Evolutionary conservation across 352 stramenopile species (phyloP), one percentile per base, ranked within the genome.

Genomic region (Globisporangium ultimum): DNA sequence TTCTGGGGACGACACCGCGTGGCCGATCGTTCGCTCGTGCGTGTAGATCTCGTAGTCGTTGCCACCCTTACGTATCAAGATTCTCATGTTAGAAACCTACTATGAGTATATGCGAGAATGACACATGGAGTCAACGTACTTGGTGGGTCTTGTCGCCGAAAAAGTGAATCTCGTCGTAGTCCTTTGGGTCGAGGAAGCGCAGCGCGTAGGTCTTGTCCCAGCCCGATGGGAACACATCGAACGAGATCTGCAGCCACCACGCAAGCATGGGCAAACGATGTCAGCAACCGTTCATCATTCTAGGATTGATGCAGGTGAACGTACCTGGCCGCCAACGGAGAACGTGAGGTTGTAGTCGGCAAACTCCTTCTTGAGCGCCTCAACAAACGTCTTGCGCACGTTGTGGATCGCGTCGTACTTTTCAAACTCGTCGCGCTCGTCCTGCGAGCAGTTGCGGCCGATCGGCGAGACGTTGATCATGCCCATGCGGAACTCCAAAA

Each of bases 181-280:
- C 96, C 54, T 80, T 90, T 13, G 88, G 76, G 55, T 88, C 77
- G 38, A 97, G 68, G 78, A 96, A 99, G 53, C 91, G 86, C 50
- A 99, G 87, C 74, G 96, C 98, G 72, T 98, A 99, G 1, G 97
- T 99, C 87, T 99, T 99, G 81, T 99, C 97, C 97, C 97, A 99
- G 28, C 97, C 97, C 58, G 84, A 58, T 1, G 97, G 97, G 78
- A 99, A 99, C 28, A 98, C 84, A 77, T 99, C 97, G 70, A 99
- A 99, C 14, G 93, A 98, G 71, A 99, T 99, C 87, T 80, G 24
- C 24, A 53, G 8, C n/a, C 21, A 24, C n/a, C n/a, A n/a, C n/a
- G n/a, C 32, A 40, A n/a, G 28, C 0, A 48, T 49, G 2, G 17
- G 97, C 41, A 32, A 43, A 15, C 20, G 21, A 55, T 9, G 46